These are phyloP conservation scores for Cyamopsis tetragonoloba DNA, from an alignment of 306 rosid genomes.

Conservation along the genomic window DNA sequence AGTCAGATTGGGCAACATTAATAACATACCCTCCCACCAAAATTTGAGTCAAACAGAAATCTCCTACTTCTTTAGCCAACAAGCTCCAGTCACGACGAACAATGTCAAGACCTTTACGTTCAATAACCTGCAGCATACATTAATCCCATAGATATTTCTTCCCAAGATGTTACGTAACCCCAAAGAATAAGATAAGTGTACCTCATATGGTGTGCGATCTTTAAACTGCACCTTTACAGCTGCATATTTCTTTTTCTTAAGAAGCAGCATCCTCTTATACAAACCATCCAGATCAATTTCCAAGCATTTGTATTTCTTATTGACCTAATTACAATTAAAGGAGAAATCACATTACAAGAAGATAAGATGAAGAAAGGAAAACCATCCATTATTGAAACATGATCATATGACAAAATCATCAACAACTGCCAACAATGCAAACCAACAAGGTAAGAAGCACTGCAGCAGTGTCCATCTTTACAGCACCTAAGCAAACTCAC, in stretches of 20 bases:
- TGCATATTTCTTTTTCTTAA: constrained; percentile 95
- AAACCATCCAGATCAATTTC: constrained; percentile 96
- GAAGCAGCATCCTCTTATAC: constrained; percentile 97
- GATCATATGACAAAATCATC: constrained; percentile 7
- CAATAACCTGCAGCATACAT: constrained; percentile 61
- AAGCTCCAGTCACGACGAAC: constrained; percentile 98
- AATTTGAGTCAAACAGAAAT: constrained; percentile 86
- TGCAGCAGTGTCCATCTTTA: constrained; percentile 4
- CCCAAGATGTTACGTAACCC: constrained; percentile 9
- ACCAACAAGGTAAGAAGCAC: constrained; percentile 7
- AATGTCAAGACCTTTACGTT: constrained; percentile 98
- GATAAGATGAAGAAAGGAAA: neutral
- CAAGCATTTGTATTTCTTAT: constrained; percentile 83
- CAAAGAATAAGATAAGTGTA: constrained; percentile 23
- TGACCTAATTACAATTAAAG: constrained; percentile 56
- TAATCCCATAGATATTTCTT: constrained; percentile 14
- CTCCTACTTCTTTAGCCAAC: constrained; percentile 90
- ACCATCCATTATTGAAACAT: neutral
- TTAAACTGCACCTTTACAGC: constrained; percentile 80
- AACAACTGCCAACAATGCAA: neutral
- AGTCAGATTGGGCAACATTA: constrained; percentile 9
- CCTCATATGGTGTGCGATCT: constrained; percentile 77
- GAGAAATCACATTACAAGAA: constrained; percentile 19
- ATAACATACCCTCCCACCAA: constrained; percentile 87
- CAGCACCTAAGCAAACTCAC: neutral